phyloP scores from a whole-genome alignment of 768 basidiomycete species.

The Boletus bicolor region DNA sequence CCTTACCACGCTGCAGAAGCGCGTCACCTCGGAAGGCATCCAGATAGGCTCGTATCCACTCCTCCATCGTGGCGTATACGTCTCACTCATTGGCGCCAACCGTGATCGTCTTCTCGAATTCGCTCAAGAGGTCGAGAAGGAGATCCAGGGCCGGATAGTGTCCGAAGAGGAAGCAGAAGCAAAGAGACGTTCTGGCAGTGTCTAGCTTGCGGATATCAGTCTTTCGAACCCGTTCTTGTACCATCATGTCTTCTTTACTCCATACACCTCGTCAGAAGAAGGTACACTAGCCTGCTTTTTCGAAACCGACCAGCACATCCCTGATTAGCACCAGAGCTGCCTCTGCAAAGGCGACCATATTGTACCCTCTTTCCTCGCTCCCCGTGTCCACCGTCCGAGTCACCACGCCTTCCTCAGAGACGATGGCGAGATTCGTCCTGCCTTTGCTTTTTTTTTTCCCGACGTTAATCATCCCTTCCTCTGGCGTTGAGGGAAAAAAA shows the following conservation, averaged over 20 bases:
- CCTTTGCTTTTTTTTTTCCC: neutral
- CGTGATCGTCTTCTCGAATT: slow-evolving; percentile 49
- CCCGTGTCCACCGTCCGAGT: neutral
- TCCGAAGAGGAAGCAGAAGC: slow-evolving; percentile 64
- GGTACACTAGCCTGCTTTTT: neutral
- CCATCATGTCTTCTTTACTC: neutral
- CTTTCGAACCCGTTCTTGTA: neutral
- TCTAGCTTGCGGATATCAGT: neutral
- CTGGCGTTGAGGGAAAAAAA: too few relatives aligned
- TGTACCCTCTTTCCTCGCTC: neutral
- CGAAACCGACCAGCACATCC: neutral
- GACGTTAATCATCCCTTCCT: neutral
- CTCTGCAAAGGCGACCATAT: slow-evolving; percentile 1
- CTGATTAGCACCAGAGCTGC: neutral
- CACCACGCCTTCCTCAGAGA: neutral
- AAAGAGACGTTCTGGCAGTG: slow-evolving; percentile 37
- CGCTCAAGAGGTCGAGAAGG: slow-evolving; percentile 60
- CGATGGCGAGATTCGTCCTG: neutral
- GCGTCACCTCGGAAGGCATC: slow-evolving; percentile 71
- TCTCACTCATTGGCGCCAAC: slow-evolving; percentile 53
- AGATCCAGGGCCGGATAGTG: slow-evolving; percentile 54
- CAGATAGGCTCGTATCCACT: slow-evolving; percentile 80
- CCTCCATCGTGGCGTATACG: slow-evolving; percentile 57
- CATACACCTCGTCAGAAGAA: too few relatives aligned
- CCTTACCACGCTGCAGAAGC: slow-evolving; percentile 71